Evolutionary conservation across 345 rosid species (phyloP).

Genomic region (Populus ilicifolia): DNA sequence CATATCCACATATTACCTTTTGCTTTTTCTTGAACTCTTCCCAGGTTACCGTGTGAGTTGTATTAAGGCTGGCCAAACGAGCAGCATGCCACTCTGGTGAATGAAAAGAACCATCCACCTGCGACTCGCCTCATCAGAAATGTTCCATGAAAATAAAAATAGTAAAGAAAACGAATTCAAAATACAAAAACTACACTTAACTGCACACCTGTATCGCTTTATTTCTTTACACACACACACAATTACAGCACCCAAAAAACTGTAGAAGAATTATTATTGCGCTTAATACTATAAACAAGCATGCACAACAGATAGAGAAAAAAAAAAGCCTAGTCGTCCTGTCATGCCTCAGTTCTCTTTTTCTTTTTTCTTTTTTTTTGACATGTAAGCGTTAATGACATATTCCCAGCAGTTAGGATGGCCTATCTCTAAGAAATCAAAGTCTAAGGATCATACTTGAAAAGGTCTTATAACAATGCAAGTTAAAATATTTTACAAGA

Average conservation of each 20-base stretch:
- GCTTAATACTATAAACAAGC: neutral
- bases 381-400: neutral
- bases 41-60: constrained; percentile 91
- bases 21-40: constrained; percentile 88
- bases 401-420: neutral
- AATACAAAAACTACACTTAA: neutral
- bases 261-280: neutral
- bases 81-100: constrained; percentile 99
- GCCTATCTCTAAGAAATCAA: neutral
- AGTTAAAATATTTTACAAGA: neutral
- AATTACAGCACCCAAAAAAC: neutral
- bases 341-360: neutral
- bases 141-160: constrained; percentile 32
- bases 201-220: neutral
- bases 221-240: neutral
- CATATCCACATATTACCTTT: constrained; percentile 45
- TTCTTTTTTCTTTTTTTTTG: neutral
- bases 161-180: neutral
- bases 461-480: neutral
- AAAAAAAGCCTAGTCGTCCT: neutral
- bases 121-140: constrained; percentile 94
- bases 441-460: neutral
- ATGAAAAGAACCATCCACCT: constrained; percentile 99
- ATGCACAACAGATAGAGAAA: neutral
- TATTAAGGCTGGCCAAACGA: constrained; percentile 96